Evolutionary conservation across 2,329 filamentous ascomycete genomes (phyloP).

Genomic region (Dactylellina leptospora): DNA sequence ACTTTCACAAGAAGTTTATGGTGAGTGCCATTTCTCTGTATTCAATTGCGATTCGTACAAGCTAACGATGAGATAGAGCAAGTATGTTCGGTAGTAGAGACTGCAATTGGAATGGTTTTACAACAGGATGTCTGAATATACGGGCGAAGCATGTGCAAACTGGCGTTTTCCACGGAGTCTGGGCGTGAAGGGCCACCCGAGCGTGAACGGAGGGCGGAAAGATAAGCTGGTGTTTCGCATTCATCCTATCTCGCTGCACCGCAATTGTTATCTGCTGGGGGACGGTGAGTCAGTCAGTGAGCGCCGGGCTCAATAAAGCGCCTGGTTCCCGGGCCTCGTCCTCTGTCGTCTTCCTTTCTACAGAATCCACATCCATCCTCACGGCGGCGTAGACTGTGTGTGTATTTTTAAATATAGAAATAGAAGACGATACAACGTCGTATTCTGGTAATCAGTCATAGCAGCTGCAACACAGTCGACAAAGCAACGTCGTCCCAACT

Average conservation of each 20-base stretch:
- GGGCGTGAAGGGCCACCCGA: slow-evolving; percentile 1
- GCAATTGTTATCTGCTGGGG: not conserved
- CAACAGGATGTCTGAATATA: not conserved
- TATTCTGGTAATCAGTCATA: too few species aligned
- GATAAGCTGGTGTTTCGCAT: slow-evolving; percentile 11
- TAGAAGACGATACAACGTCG: too few species aligned
- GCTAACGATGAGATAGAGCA: slow-evolving; percentile 59
- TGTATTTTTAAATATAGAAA: too few species aligned
- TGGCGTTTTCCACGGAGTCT: slow-evolving; percentile 2
- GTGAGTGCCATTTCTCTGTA: slow-evolving; percentile 61
- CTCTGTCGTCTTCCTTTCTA: too few species aligned
- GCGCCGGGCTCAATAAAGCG: slow-evolving; percentile 3
- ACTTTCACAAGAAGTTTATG: slow-evolving; percentile 99
- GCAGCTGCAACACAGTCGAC: slow-evolving; percentile 33
- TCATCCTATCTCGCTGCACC: slow-evolving; percentile 20
- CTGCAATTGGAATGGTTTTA: not conserved
- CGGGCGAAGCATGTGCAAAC: not conserved
- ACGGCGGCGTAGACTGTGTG: too few species aligned
- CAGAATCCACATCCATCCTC: too few species aligned
- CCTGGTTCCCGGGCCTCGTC: too few species aligned
- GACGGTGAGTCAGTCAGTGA: not conserved
- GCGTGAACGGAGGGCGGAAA: not conserved
- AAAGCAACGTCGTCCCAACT: slow-evolving; percentile 5
- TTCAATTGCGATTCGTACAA: not conserved
- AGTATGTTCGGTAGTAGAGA: slow-evolving; percentile 64